Evolutionary conservation across 2,329 filamentous ascomycete genomes (phyloP), one percentile per base, ranked within the genome.

Genomic region (Fusarium incarnatum): DNA sequence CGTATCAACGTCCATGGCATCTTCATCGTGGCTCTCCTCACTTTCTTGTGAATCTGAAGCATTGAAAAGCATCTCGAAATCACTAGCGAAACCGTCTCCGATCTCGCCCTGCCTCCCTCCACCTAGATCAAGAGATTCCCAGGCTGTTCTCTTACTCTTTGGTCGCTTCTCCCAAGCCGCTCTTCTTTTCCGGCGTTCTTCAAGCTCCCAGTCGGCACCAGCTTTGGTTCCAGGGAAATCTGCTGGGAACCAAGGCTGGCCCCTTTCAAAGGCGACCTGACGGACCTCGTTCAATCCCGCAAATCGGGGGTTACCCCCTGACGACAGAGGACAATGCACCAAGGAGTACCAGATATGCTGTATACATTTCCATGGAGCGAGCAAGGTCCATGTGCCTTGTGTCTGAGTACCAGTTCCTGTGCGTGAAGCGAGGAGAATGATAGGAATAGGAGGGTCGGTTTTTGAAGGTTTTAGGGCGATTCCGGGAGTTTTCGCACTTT

Each of bases 361-460:
- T 37, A 98, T 91, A 73, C 93, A 97, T 77, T 93, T 94, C 94
- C 95, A 98, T 0, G 96, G 96, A 5, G 96, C 86, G 25, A 98
- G 84, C 2, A 98, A 78, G 1, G 91, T 96, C 94, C 94, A 98
- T 0, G 86, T 90, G 0, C 91, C 91, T 49, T 91, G 89, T 2
- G 84, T 82, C 48, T 85, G 86, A 13, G 79, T 82, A 40, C 81
- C 80, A 2, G 78, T 74, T 13, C 81, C 77, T 12, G 85, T 78
- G 6, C 88, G 86, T 13, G 87, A 88, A 34, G 90, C 85, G 7
- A 93, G 84, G 8, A 97, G 81, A 3, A 95, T 83, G 41, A 95
- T 81, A 1, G 96, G 96, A 18, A 98, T 96, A 3, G 86, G 82
- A 2, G 93, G 92, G 74, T 98, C 94, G 11, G 82, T 83, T 2